phyloP scores from a whole-genome alignment of 495 filamentous ascomycete genomes.

The Penicillium cinerascens region DNA sequence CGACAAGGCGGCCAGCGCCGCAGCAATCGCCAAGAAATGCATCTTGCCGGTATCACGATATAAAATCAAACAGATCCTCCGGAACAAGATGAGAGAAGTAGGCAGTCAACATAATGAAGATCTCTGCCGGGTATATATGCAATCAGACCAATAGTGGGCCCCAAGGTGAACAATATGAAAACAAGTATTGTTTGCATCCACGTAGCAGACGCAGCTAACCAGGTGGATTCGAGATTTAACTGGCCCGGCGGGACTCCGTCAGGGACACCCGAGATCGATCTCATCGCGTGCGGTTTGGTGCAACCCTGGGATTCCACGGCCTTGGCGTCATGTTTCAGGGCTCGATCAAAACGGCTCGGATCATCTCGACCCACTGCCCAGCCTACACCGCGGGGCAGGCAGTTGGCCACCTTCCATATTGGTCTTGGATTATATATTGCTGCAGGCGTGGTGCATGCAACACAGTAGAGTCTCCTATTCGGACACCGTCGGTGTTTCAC shows the following conservation, averaged over 20 bases:
- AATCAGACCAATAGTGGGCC: too few species aligned
- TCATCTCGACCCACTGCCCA: too few species aligned
- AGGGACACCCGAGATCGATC: conserved; percentile 10
- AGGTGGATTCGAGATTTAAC: background rate
- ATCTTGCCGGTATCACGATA: conserved; percentile 2
- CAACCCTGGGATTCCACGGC: background rate
- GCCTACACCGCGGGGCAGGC: too few species aligned
- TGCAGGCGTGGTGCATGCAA: background rate
- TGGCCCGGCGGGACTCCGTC: background rate
- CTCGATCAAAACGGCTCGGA: background rate
- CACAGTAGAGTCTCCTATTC: background rate
- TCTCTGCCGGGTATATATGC: conserved; percentile 1
- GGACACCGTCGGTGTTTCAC: background rate
- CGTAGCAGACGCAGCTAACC: conserved; percentile 10
- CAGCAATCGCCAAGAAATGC: conserved; percentile 2
- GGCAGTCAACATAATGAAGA: background rate
- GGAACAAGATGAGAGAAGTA: background rate
- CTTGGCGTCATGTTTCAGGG: background rate
- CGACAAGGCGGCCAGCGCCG: conserved; percentile 12
- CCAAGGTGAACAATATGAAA: conserved; percentile 23
- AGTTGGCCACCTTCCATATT: background rate
- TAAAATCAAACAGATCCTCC: background rate
- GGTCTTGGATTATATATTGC: background rate
- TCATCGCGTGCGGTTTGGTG: conserved; percentile 12
- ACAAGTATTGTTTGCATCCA: conserved; percentile 20